Evolutionary conservation across 441 rosid species (phyloP).

Genomic region (Viola pubescens): DNA sequence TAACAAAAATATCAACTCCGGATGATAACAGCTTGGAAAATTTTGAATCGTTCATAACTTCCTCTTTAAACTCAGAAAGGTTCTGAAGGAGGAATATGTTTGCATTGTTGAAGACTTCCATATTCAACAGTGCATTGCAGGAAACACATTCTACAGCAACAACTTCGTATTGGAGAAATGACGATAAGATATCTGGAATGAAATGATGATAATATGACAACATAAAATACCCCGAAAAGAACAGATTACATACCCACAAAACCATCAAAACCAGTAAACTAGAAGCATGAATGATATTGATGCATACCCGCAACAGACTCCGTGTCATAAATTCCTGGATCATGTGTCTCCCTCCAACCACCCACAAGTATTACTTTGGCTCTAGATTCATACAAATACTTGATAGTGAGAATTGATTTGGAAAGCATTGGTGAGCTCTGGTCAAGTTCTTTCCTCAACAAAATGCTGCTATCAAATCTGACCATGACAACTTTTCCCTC

Average conservation of each 20-base stretch:
- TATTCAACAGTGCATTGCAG: constrained; percentile 20
- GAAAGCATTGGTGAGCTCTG: constrained; percentile 27
- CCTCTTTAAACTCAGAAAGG: constrained; percentile 50
- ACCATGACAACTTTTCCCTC: constrained; percentile 57
- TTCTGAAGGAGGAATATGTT: constrained; percentile 47
- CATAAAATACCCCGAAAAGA: background rate
- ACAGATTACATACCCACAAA: background rate
- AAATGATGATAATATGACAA: constrained; percentile 7
- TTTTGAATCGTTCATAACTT: constrained; percentile 46
- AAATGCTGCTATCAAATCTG: constrained; percentile 50
- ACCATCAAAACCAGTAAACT: constrained; percentile 2
- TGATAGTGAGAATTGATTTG: constrained; percentile 37
- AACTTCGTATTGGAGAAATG: constrained; percentile 39
- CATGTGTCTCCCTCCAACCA: constrained; percentile 36
- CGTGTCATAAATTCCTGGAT: constrained; percentile 27
- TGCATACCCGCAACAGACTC: constrained; percentile 43
- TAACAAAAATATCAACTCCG: constrained; percentile 63
- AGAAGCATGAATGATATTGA: background rate
- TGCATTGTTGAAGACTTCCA: constrained; percentile 27
- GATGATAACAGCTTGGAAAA: constrained; percentile 45
- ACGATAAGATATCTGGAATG: constrained; percentile 44
- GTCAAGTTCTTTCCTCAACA: constrained; percentile 36
- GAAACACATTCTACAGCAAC: constrained; percentile 26
- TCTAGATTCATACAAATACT: constrained; percentile 39
- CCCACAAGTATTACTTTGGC: constrained; percentile 54